Base-by-base conservation (phyloP, 164 flowering plant genomes). In the Sedum album region DNA sequence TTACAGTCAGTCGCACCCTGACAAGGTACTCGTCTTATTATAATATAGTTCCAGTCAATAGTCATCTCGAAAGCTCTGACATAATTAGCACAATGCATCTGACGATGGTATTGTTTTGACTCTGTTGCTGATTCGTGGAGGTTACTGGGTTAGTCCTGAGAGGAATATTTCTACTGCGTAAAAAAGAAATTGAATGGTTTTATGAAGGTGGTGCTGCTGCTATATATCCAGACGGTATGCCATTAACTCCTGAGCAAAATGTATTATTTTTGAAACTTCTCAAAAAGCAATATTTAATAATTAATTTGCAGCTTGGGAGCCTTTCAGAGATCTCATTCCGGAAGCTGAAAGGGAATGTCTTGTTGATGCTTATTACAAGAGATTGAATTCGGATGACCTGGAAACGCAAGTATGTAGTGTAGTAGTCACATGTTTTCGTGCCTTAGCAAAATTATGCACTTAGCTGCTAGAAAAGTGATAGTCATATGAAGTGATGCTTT, bases 161-260 rank as follows among this genome's bases (percentile, higher is more conserved):
- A 76, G 97, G 99, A 53, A 91, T 95, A 66, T 95, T 95, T 78
- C 82, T 95, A 66, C 74, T 95, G 79, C 82, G 97, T 49, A 91
- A 91, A 80, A 91, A 86, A 74, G 99, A 91, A 78, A 86, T 91
- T 82, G 96, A 91, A 70, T 95, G 99, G 99, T 95, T 95, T 82
- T 95, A 91, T 72, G 96, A 95, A 78, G 99, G 97, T 68, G 99
- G 97, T 74, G 99, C 99, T 69, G 90, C 97, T 67, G 89, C 97
- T 65, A 86, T 91, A 76, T 90, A 65, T 70, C 99, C 99, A 68
- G 99, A 95, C 84, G 97, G 99, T 91, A 86, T 66, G 85, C 25
- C 5, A 23, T n/a, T 21, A 6, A 48, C 38, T 21, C 49, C 28
- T 41, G 25, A 14, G 18, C 18, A 36, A 18, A 65, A 8, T 36